phyloP scores from a whole-genome alignment of 306 rosid species.

The Chamaecrista fasciculata region DNA sequence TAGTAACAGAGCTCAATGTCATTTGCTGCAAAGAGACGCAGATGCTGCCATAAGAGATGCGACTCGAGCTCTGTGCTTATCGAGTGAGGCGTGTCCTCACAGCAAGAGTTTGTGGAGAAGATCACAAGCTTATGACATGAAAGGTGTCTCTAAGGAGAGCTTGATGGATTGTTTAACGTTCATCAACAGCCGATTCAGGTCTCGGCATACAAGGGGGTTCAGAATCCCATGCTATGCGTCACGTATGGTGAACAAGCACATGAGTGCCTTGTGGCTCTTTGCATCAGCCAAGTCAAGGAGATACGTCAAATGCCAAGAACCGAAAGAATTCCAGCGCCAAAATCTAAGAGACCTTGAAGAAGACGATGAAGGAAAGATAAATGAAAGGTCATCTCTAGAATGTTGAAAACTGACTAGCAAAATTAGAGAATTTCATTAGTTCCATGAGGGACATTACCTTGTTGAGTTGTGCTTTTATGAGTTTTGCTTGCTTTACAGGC shows the following conservation, averaged over 20 bases:
- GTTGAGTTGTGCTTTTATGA: background rate
- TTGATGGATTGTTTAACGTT: slow-evolving; percentile 62
- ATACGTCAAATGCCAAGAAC: background rate
- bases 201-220: slow-evolving; percentile 21
- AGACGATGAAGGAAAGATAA: slow-evolving; percentile 18
- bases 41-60: slow-evolving; percentile 59
- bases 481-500: slow-evolving; percentile 10
- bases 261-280: slow-evolving; percentile 55
- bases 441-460: background rate
- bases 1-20: slow-evolving; percentile 73
- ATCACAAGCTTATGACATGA: slow-evolving; percentile 66
- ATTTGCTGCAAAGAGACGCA: slow-evolving; percentile 45
- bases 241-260: slow-evolving; percentile 57
- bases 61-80: slow-evolving; percentile 62
- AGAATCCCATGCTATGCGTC: slow-evolving; percentile 50
- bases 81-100: slow-evolving; percentile 42
- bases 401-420: background rate
- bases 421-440: background rate
- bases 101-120: slow-evolving; percentile 74
- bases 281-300: slow-evolving; percentile 32
- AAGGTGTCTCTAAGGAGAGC: slow-evolving; percentile 54
- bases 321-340: background rate
- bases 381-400: slow-evolving; percentile 16
- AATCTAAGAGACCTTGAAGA: slow-evolving; percentile 29
- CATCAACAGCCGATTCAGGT: slow-evolving; percentile 32